Evolutionary conservation across 257 asterid genomes (phyloP), one percentile per base, ranked within the genome.

Genomic region (Scutellaria minor): DNA sequence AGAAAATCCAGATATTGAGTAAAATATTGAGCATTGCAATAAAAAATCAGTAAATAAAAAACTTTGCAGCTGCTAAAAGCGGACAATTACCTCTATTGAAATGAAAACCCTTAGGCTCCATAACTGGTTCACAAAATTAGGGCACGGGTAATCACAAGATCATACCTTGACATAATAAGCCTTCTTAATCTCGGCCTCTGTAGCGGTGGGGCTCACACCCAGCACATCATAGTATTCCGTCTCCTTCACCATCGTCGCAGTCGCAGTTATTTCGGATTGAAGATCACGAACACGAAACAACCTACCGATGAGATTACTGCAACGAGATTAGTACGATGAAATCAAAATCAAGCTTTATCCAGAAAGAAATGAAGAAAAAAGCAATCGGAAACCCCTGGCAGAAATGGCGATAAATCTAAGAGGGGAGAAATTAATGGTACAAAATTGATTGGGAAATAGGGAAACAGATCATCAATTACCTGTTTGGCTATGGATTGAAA

Each of bases 141-240:
- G 37, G 37, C 37, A 31, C 37, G 37, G 37, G 37, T 31, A 31
- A 31, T 31, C 2, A 31, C 18, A 73, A 72, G 44, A 70, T 42
- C 75, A 53, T 67, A 89, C 96, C 91, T 87, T 85, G 18, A 87
- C 82, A 79, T 87, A 89, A 82, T 89, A 89, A 15, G 96, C 96
- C 59, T 89, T 89, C 60, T 89, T 89, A 37, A 89, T 89, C 75
- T 89, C 91, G 59, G 87, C 62, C 79, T 87, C 89, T 0, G 89
- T 80, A 10, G 93, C 96, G 47, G 87, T 84, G 12, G 91, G 91
- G 83, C 78, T 84, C 66, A 89, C 96, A 46, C 96, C 96, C 78
- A 89, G 73, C 78, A 87, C 90, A 71, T 89, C 96, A 71, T 89
- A 89, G 72, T 85, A 89, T 45, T 85, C 96, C 15, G 87, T 85